Evolutionary conservation across 768 basidiomycete genomes (phyloP), one percentile per base, ranked within the genome.

Genomic region (Leccinum barrowsii): DNA sequence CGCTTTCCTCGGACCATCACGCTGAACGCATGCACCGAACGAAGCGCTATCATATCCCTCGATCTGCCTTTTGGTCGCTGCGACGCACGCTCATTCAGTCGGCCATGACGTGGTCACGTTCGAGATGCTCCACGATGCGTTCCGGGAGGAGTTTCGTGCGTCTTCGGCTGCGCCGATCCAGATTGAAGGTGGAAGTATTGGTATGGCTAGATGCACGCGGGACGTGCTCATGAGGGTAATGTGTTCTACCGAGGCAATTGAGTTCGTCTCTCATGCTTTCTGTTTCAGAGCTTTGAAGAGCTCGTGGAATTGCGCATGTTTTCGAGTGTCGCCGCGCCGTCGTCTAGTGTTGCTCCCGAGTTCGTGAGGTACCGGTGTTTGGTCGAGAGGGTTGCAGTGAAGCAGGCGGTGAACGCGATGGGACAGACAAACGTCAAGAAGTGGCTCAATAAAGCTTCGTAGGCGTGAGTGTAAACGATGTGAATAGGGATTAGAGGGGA

Each of bases 61-160:
- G 2, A 72, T 93, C 19, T 94, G 92, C 67, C 79, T 96, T 30
- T 80, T 97, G 46, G 87, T 98, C 59, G 89, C 94, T n/a, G 81
- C 85, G 13, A 80, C 86, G 66, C 95, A 97, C 67, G 79, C 85
- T 4, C 75, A 85, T 24, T 86, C 85, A 10, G 83, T 85, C 6
- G 94, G 94, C 0, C 87, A 94, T 59, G 79, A 88, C 19, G 75
- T 76, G 13, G 86, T 97, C 73, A 98, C 91, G 30, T 96, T 98
- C 68, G 92, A 95, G 65, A 93, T 95, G 86, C 81, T 96, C 7
- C 81, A 89, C 60, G 90, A 92, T 54, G 78, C 80, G 32, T 94
- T 94, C 69, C 83, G 85, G 21, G 82, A 86, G 60, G 89, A 91
- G 72, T 80, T 89, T 19, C 84, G 87, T 21, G 79, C 85, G 21